Percentiles rank a stretch among this genome's conserved stretches.
phyloP scores from a whole-genome alignment of 1,284 basidiomycete species.

The Ustanciosporium gigantosporum region DNA sequence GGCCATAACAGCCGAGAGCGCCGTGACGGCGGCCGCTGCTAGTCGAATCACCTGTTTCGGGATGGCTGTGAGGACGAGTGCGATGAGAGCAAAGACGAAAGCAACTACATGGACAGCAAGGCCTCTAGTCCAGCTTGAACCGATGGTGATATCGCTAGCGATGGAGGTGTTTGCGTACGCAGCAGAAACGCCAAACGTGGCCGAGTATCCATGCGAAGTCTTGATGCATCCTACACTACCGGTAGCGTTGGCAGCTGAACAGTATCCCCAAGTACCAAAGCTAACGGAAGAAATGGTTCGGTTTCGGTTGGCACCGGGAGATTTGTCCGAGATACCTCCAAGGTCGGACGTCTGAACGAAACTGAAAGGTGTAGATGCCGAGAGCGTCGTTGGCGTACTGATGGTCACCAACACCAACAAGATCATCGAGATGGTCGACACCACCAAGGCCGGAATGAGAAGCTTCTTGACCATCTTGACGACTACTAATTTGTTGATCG shows the following conservation, averaged over 20 bases:
- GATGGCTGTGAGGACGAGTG: constrained; percentile 15
- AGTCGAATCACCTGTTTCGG: constrained; percentile 13
- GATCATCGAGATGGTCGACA: constrained; percentile 9
- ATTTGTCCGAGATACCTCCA: constrained; percentile 11
- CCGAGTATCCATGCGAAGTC: constrained; percentile 23
- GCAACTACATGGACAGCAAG: constrained; percentile 39
- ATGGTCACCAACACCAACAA: constrained; percentile 34
- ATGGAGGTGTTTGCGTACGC: constrained; percentile 6
- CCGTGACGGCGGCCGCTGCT: constrained; percentile 14
- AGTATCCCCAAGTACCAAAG: constrained; percentile 42
- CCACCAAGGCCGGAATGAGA: constrained; percentile 12
- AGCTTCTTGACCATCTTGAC: constrained; percentile 13
- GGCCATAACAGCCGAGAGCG: constrained; percentile 5
- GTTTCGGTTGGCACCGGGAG: constrained; percentile 6
- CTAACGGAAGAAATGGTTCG: constrained; percentile 10
- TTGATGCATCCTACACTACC: constrained; percentile 23
- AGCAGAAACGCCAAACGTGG: constrained; percentile 21
- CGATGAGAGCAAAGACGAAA: constrained; percentile 18
- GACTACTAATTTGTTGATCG: too few species aligned
- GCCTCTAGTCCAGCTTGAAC: constrained; percentile 26
- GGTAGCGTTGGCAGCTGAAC: constrained; percentile 13
- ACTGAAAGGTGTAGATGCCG: constrained; percentile 28
- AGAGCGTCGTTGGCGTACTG: constrained; percentile 31
- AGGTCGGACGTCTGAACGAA: constrained; percentile 15
- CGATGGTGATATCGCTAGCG: constrained; percentile 10